Base-by-base conservation (phyloP, 2,329 filamentous ascomycete species). In the Penicillium sp. region DNA sequence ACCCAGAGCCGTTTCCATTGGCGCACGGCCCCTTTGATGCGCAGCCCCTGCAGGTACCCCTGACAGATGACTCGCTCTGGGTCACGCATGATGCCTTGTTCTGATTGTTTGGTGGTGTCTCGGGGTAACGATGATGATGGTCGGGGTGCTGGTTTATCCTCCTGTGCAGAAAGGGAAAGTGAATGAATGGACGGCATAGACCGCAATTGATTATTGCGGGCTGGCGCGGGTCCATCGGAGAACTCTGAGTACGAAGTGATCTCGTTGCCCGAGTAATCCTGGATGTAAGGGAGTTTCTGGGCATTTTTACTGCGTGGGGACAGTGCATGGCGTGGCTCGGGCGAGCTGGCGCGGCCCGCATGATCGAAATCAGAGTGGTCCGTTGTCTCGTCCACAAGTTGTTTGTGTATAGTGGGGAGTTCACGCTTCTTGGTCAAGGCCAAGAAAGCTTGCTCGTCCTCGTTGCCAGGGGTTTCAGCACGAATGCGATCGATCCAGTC, bases 1-100 rank as follows among this genome's bases (percentile, higher is more conserved):
- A 88, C 89, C 94, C 94, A 97, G 55, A 91, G 82, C 64, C 91
- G 88, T 78, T 96, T 97, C 94, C 94, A 99, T 67, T 96, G 89
- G 43, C 89, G 86, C 51, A 99, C 84, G 8, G 91, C 91, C 43
- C 73, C 72, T 66, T 91, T 92, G 58, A 87, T 89, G 65, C 90
- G 91, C 53, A 97, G 82, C 58, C 91, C 85, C 72, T 90, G 89
- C 30, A 97, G 83, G 81, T 91, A 92, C 47, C 93, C 92, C 69
- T 97, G 91, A 82, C 90, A 96, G 41, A 97, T 83, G n/a, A 97
- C 88, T 26, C 92, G 87, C 70, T 96, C 92, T 0, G 88, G 86
- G 59, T 94, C 90, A 51, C 87, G 81, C 38, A 79, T 62, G 71
- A 48, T 79, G 38, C 74, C 76, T 27, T 74, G 53, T 29, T 76